Conservation (phyloP, 306 rosid genomes). For the Casuarina cunninghamiana region DNA sequence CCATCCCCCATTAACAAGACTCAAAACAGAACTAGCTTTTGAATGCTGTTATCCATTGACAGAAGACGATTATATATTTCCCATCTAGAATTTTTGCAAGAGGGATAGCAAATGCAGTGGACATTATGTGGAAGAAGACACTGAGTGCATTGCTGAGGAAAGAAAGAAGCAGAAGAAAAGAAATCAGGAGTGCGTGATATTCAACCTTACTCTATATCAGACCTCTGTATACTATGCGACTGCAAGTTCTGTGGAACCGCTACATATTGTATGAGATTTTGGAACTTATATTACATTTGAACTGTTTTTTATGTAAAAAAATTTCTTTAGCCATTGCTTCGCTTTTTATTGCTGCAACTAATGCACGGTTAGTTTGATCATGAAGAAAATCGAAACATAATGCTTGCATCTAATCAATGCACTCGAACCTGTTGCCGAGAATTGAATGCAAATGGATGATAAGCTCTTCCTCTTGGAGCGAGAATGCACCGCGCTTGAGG, state of each 20-base stretch:
- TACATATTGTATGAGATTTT: background rate
- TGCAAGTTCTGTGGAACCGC: background rate
- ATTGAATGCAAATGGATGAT: conserved; percentile 82
- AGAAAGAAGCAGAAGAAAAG: too few species aligned
- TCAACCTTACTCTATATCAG: background rate
- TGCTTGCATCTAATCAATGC: background rate
- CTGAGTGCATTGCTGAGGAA: background rate
- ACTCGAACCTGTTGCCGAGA: conserved; percentile 75
- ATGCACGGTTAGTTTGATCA: background rate
- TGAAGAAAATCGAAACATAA: background rate
- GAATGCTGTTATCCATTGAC: too few species aligned
- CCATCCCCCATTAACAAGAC: background rate
- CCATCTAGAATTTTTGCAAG: background rate
- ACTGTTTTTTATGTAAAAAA: background rate
- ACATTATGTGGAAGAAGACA: background rate
- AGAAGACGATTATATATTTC: background rate
- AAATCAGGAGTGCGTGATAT: too few species aligned
- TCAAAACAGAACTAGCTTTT: background rate
- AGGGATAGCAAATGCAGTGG: background rate
- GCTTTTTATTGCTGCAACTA: background rate
- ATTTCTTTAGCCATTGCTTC: background rate
- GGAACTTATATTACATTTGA: background rate
- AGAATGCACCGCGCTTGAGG: conserved; percentile 89
- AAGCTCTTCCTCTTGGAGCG: conserved; percentile 73
- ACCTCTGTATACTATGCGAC: background rate